Conservation (phyloP, 345 rosid species). For the Melastoma malabathricum region DNA sequence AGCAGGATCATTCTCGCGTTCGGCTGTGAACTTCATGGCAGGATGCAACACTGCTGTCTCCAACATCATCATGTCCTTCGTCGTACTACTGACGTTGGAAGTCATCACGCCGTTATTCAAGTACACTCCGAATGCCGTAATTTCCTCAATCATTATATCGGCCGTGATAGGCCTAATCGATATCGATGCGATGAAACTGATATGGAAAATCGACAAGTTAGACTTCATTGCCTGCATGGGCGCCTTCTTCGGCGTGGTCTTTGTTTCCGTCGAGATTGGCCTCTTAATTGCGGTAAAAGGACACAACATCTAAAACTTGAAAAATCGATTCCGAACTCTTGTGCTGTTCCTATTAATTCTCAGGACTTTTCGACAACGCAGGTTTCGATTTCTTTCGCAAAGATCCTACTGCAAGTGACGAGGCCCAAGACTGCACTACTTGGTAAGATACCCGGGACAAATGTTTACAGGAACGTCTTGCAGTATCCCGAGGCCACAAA, state of each 20-base stretch:
- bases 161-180: constrained; percentile 57
- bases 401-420: constrained; percentile 78
- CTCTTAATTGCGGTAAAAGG: constrained; percentile 46
- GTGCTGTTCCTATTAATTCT: background rate
- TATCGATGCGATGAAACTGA: constrained; percentile 29
- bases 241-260: constrained; percentile 72
- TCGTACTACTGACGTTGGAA: constrained; percentile 42
- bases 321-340: no score
- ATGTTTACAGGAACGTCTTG: constrained; percentile 47
- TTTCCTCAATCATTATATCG: constrained; percentile 54
- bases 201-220: constrained; percentile 72
- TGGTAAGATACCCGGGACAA: constrained; percentile 57
- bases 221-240: constrained; percentile 68
- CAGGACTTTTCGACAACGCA: no score
- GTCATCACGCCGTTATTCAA: constrained; percentile 60
- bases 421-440: constrained; percentile 68
- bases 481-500: constrained; percentile 70
- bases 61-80: constrained; percentile 60
- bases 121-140: constrained; percentile 61
- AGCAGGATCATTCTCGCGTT: constrained; percentile 66
- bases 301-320: background rate
- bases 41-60: constrained; percentile 73
- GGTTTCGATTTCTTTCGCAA: constrained; percentile 74
- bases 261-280: constrained; percentile 51
- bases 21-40: constrained; percentile 75